Base-by-base conservation (phyloP, 202 grass and related monocot species). In the Miscanthus sacchariflorus region DNA sequence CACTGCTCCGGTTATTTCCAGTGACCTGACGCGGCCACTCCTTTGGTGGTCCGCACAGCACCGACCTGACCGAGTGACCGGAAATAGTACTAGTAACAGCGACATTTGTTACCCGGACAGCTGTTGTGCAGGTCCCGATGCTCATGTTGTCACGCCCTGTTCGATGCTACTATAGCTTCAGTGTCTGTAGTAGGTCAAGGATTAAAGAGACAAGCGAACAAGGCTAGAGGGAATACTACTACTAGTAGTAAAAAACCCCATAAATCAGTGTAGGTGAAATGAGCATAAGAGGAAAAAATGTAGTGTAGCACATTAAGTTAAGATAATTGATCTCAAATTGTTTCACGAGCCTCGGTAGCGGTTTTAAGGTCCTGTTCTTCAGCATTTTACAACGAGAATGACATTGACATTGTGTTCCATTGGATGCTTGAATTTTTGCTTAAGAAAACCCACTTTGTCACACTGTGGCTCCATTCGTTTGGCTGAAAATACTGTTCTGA, bases 81-180 rank as follows among this genome's bases (percentile, higher is more conserved):
- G 70, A 83, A 58, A 86, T 83, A 76, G 68, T 84, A 80, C 40
- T 77, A 88, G 70, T 76, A 82, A 80, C 87, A 87, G 87, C 63
- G 75, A 80, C 75, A 69, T 86, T 86, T 66, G 80, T 42, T 83
- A 76, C 83, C 9, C 68, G 84, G 58, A 72, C 74, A 89, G 86
- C 72, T 88, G 45, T 72, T 39, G 23, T 65, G 70, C 50, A 6
- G 79, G 68, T 87, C 27, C 74, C 48, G 0, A 50, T 66, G 83
- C 59, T 33, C 87, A 63, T 43, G 17, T 50, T 36, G 75, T 40
- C 50, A 39, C 30, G 68, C 58, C 45, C 84, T 86, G n/a, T 71
- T 80, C 42, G 27, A 65, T 67, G 30, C 76, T 59, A 54, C 76
- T 78, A 35, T 30, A 36, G 1, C 15, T 76, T 76, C 48, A 21